Evolutionary conservation across 2,329 filamentous ascomycete species (phyloP).

Genomic region (Paraconiothyrium sp.): DNA sequence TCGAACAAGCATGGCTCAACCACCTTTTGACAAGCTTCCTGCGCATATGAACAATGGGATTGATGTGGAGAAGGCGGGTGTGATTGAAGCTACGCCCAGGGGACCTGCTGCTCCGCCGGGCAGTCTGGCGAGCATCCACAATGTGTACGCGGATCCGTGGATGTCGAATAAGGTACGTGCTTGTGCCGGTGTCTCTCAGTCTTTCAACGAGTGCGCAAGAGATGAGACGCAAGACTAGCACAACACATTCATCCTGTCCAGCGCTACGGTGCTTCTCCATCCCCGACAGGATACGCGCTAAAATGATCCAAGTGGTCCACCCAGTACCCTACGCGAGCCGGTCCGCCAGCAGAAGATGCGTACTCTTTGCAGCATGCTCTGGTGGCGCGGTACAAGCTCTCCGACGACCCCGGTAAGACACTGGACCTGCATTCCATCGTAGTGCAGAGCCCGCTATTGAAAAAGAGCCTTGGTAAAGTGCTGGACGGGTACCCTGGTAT

Average conservation of each 20-base stretch:
- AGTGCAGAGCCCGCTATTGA: conserved; percentile 46
- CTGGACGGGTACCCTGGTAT: conserved; percentile 43
- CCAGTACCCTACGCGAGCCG: conserved; percentile 51
- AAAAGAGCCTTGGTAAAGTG: conserved; percentile 36
- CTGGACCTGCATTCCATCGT: conserved; percentile 41
- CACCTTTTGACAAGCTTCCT: conserved; percentile 5
- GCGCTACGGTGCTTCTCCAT: neutral
- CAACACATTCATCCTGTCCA: neutral
- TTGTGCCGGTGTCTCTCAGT: neutral
- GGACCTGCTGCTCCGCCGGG: conserved; percentile 34
- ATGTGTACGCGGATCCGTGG: conserved; percentile 49
- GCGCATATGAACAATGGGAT: neutral
- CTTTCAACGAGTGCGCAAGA: neutral
- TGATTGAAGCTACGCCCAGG: conserved; percentile 1
- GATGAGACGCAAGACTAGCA: neutral
- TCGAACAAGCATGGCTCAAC: neutral
- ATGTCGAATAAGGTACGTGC: conserved; percentile 41
- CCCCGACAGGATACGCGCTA: neutral
- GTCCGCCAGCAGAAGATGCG: conserved; percentile 39
- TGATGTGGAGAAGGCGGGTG: neutral
- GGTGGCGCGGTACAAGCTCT: conserved; percentile 31
- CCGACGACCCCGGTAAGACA: conserved; percentile 24
- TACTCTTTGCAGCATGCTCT: conserved; percentile 18
- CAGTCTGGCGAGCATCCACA: conserved; percentile 24
- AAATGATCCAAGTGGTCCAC: conserved; percentile 43